Base-by-base conservation (phyloP, 805 yeast species). In the Yamadazyma sp. region DNA sequence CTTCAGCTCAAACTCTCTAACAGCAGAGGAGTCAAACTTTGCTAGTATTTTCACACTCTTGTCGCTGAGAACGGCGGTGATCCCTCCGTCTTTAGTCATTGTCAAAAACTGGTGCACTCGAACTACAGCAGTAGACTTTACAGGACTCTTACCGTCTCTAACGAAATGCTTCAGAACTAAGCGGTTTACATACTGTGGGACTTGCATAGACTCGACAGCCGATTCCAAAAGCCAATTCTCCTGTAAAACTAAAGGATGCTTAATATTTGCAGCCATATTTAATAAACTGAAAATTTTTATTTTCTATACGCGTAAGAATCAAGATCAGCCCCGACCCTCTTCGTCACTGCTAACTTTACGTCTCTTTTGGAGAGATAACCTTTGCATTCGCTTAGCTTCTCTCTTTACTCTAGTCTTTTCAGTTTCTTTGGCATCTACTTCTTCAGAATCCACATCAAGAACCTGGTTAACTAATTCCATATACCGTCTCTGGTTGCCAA, bases 11-110 rank as follows among this genome's bases (percentile, higher is more conserved):
- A 60, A 63, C 16, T 42, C 30, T 6, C 52, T 42, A 3, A 64
- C 50, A 1, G 64, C 52, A 0, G 54, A 50, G 28, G 48, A 54
- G 2, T 61, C 58, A 41, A 68, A 57, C 3, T 47, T 38, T 1
- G 56, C 69, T 8, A 59, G 44, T 8, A 66, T 51, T 43, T 53
- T 54, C 41, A 61, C 60, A 3, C 51, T 45, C 4, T 55, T 45
- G 39, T 67, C 73, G 6, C 61, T 52, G n/a, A 65, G 38, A 4
- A 62, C 46, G 3, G 57, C 61, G 4, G 63, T 49, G 6, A 66
- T 33, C 13, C 51, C 60, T 16, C 58, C 55, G 15, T 41, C 33
- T 3, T 42, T 30, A 1, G 62, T 54, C 13, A 48, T 38, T 16
- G 52, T 50, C 23, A 55, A 28, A 39, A 60, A 62, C 27, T 45